Conservation (phyloP, 176 grass and related monocot species). For the Avena sativa region DNA sequence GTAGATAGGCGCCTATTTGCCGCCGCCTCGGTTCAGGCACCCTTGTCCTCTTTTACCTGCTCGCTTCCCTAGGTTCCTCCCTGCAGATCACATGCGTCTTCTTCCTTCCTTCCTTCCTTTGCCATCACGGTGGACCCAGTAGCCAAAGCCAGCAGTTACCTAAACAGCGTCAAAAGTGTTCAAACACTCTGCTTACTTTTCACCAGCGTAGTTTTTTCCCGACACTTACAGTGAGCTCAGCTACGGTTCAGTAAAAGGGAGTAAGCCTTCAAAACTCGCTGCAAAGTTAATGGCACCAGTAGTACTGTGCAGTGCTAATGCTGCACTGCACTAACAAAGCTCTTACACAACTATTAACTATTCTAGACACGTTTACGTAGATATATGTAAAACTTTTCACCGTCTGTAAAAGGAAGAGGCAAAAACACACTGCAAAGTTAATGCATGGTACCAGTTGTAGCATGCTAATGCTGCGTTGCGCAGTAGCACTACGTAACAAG, state of each 20-base stretch:
- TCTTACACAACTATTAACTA: too few species aligned
- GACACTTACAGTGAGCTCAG: not conserved
- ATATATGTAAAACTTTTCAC: too few species aligned
- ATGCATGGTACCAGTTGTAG: too few species aligned
- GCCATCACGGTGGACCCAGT: not conserved
- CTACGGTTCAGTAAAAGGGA: not conserved
- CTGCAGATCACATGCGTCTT: constrained; percentile 18
- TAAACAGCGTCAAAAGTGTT: not conserved
- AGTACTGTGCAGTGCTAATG: too few species aligned
- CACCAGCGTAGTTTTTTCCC: not conserved
- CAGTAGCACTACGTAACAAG: too few species aligned
- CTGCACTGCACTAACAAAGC: too few species aligned
- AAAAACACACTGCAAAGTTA: too few species aligned
- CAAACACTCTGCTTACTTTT: not conserved
- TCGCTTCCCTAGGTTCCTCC: constrained; percentile 13
- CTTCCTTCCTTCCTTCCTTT: not conserved
- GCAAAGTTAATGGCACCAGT: too few species aligned
- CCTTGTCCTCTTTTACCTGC: not conserved
- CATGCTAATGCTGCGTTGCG: too few species aligned
- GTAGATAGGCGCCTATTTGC: constrained; percentile 40
- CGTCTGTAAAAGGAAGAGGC: too few species aligned
- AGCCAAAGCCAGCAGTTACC: not conserved
- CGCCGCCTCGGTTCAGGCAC: constrained; percentile 15
- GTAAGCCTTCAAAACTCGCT: too few species aligned
- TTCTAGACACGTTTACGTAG: too few species aligned